These are phyloP conservation scores for Umbellularia californica DNA, from an alignment of 164 flowering plant genomes.

Conservation along the genomic window DNA sequence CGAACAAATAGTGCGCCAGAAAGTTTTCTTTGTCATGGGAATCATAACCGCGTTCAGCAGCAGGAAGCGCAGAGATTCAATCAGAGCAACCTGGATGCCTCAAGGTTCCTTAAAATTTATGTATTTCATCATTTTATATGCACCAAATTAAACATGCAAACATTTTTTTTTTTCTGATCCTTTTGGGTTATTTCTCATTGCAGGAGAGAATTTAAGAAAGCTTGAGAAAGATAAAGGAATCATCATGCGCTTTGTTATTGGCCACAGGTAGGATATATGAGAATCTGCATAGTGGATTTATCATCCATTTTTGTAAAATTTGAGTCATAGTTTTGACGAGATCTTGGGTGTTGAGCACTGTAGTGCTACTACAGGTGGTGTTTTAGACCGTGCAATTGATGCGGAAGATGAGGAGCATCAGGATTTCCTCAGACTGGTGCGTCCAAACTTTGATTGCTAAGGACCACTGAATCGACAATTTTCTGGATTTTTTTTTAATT, in stretches of 20 bases:
- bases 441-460: not conserved
- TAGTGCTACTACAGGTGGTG: constrained; percentile 87
- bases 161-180: not conserved
- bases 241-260: constrained; percentile 82
- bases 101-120: constrained; percentile 40
- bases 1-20: constrained; percentile 41
- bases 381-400: constrained; percentile 80
- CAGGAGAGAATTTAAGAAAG: constrained; percentile 61
- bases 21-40: constrained; percentile 89
- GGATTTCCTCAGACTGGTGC: constrained; percentile 83
- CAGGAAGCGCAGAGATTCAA: constrained; percentile 83
- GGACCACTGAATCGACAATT: not conserved
- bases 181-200: not conserved
- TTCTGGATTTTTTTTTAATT: not conserved
- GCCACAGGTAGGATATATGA: constrained; percentile 61
- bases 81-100: constrained; percentile 95
- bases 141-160: not conserved
- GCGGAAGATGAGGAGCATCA: constrained; percentile 75
- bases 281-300: not conserved
- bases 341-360: constrained; percentile 2
- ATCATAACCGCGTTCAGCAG: constrained; percentile 94
- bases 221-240: constrained; percentile 84
- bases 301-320: constrained; percentile 1
- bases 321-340: constrained; percentile 7
- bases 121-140: not conserved